phyloP scores from a whole-genome alignment of 257 asterid species.

The Solanum lycopersicoides region DNA sequence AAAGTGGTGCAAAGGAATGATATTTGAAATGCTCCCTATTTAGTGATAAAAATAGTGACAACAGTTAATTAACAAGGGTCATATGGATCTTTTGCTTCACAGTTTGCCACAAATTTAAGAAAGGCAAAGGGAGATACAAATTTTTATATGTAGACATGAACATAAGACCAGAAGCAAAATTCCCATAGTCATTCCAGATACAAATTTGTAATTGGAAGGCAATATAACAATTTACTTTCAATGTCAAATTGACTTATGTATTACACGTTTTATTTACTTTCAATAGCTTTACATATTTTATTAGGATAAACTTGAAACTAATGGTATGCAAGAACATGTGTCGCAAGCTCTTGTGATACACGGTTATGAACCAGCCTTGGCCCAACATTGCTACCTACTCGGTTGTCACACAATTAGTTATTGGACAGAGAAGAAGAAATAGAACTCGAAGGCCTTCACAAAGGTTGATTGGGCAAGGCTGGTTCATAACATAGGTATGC shows the following conservation, averaged over 20 bases:
- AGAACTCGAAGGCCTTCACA: too few relatives aligned
- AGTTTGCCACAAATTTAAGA: not conserved
- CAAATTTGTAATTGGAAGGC: not conserved
- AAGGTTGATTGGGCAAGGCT: too few relatives aligned
- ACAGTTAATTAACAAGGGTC: not conserved
- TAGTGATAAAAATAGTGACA: not conserved
- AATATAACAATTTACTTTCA: not conserved
- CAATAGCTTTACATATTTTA: not conserved
- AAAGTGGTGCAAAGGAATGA: not conserved
- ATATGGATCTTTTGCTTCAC: not conserved
- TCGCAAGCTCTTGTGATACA: not conserved
- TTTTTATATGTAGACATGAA: not conserved
- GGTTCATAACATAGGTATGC: not conserved
- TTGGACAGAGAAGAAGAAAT: too few relatives aligned
- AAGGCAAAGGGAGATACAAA: not conserved
- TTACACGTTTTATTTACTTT: not conserved
- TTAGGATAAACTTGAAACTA: not conserved
- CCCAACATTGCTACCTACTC: too few relatives aligned
- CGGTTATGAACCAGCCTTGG: too few relatives aligned
- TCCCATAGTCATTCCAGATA: not conserved
- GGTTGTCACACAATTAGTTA: too few relatives aligned
- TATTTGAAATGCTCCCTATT: not conserved
- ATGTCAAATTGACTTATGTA: not conserved
- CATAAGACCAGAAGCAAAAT: not conserved
- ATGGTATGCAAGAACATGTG: not conserved